Evolutionary conservation across 768 basidiomycete species (phyloP).

Genomic region (Mycena floridula): DNA sequence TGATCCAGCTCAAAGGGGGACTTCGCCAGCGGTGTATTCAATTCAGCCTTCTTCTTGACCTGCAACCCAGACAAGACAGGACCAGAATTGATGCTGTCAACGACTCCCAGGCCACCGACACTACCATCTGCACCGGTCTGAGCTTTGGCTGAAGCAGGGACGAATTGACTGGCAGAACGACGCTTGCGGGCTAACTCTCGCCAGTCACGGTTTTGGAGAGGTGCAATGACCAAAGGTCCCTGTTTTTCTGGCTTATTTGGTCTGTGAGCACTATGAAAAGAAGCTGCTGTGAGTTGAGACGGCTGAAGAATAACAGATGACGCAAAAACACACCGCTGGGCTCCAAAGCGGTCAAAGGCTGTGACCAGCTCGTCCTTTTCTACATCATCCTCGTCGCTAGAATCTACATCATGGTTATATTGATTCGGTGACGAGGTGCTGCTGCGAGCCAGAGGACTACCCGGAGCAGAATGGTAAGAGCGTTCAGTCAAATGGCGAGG

Average conservation of each 20-base stretch:
- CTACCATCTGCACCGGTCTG: conserved; percentile 62
- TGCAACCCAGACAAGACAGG: conserved; percentile 68
- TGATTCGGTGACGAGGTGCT: conserved; percentile 39
- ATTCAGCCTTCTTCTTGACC: conserved; percentile 27
- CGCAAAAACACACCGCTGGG: conserved; percentile 74
- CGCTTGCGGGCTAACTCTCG: conserved; percentile 68
- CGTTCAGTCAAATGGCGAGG: conserved; percentile 46
- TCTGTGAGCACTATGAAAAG: conserved; percentile 25
- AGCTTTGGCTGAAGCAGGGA: conserved; percentile 57
- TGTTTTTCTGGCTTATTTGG: conserved; percentile 40
- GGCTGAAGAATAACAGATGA: conserved; percentile 26
- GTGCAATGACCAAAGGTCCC: conserved; percentile 78
- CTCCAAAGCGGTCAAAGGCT: conserved; percentile 66
- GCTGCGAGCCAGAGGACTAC: conserved; percentile 52
- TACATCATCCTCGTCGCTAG: conserved; percentile 52
- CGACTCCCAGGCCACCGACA: conserved; percentile 71
- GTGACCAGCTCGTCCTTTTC: conserved; percentile 64
- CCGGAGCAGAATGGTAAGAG: conserved; percentile 33
- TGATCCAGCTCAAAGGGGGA: background rate
- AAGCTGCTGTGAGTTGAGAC: conserved; percentile 72
- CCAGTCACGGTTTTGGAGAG: conserved; percentile 89
- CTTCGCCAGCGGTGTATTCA: conserved; percentile 11
- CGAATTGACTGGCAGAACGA: conserved; percentile 45
- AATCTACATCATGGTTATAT: conserved; percentile 30
- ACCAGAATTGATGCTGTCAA: conserved; percentile 72